These are phyloP conservation scores for Globisporangium megalacanthum DNA, from an alignment of 352 stramenopile species.

Conservation along the genomic window DNA sequence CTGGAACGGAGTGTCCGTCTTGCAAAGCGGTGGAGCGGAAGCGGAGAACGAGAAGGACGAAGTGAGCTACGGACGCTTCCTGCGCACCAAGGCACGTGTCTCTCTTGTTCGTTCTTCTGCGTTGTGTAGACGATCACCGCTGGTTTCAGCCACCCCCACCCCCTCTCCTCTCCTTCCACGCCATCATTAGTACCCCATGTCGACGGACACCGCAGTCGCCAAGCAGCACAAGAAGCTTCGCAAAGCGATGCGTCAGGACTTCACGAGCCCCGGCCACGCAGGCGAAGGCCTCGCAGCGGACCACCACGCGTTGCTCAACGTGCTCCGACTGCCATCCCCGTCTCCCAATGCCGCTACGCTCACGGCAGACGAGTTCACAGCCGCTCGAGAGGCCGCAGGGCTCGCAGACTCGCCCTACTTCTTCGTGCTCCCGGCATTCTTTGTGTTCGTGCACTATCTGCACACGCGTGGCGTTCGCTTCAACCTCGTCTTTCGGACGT, in stretches of 20 bases:
- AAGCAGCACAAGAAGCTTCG: constrained; percentile 62
- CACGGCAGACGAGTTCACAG: not conserved
- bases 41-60: constrained; percentile 4
- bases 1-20: constrained; percentile 34
- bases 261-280: constrained; percentile 42
- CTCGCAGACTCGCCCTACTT: constrained; percentile 39
- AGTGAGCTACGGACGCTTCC: constrained; percentile 58
- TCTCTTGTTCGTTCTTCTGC: too few species aligned
- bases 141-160: too few species aligned
- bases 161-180: too few species aligned
- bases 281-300: constrained; percentile 40
- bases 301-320: constrained; percentile 37
- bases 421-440: constrained; percentile 71
- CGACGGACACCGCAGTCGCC: constrained; percentile 27
- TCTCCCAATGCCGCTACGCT: not conserved
- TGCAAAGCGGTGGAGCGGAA: constrained; percentile 9
- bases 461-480: constrained; percentile 40
- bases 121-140: too few species aligned
- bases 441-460: constrained; percentile 44
- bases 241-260: constrained; percentile 56
- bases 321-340: constrained; percentile 37
- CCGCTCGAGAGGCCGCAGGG: constrained; percentile 16
- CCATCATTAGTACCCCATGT: constrained; percentile 52
- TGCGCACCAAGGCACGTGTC: constrained; percentile 41
- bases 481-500: constrained; percentile 79